These are phyloP conservation scores for Eimeria acervulina DNA, from an alignment of 169 alveolate genomes.

Conservation along the genomic window DNA sequence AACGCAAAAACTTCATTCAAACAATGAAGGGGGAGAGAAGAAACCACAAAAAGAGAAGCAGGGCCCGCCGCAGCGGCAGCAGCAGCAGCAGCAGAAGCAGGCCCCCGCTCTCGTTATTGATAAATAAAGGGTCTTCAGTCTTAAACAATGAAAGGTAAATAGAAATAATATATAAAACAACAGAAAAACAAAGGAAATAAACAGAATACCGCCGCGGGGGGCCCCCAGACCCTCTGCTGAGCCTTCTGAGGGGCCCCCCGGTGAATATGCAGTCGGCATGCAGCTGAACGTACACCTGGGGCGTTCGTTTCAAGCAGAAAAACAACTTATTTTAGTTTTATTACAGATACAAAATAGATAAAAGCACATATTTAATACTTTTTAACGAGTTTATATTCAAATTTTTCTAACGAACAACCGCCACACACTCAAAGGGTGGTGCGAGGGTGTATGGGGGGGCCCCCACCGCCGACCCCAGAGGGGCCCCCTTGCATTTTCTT, in stretches of 20 bases:
- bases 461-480: conserved; percentile 21
- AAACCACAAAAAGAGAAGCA: background rate
- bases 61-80: background rate
- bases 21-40: background rate
- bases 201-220: background rate
- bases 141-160: too few relatives aligned
- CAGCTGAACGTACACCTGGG: too few relatives aligned
- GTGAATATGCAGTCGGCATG: too few relatives aligned
- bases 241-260: background rate
- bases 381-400: too few relatives aligned
- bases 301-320: too few relatives aligned
- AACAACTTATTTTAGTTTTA: too few relatives aligned
- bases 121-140: too few relatives aligned
- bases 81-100: background rate
- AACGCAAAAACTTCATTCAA: background rate
- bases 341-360: too few relatives aligned
- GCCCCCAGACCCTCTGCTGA: background rate
- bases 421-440: background rate
- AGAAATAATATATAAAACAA: too few relatives aligned
- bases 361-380: too few relatives aligned
- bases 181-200: background rate
- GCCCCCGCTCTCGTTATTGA: too few relatives aligned
- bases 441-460: background rate
- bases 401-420: too few relatives aligned
- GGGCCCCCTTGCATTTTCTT: background rate